Evolutionary conservation across 139 green algal species (phyloP), one percentile per base, ranked within the genome.

Genomic region (Raphidocelis subcapitata): DNA sequence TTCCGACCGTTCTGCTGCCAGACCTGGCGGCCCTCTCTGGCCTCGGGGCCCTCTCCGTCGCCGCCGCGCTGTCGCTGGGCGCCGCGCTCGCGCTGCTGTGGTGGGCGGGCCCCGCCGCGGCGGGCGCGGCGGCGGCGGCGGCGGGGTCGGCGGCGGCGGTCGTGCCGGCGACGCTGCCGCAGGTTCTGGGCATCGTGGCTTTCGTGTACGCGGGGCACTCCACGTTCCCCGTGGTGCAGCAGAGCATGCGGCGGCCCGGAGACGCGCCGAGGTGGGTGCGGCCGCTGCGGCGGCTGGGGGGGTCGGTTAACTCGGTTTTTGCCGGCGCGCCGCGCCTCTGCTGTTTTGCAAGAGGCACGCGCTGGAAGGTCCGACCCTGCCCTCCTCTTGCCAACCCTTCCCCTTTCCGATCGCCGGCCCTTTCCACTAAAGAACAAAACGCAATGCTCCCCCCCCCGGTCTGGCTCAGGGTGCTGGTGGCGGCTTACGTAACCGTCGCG

Each of bases 1-100:
- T 93, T 33, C 88, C 88, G 35, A 95, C 90, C 31, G 82, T 89
- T n/a, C 93, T 89, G 84, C 79, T 95, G 65, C 81, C 84, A 2
- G 79, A 94, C 69, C 68, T 95, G 23, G 75, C 70, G 24, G 59
- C 87, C 21, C 83, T 95, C 32, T 88, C 85, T 12, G 84, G 75
- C 73, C 66, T 95, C 12, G 88, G 90, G 12, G 72, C 81, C 0
- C 46, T 89, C 16, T 87, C 88, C 32, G 81, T 88, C 5, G 36
- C 28, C 20, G 57, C 69, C 29, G 69, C 69, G 37, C 37, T 46
- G 1, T 74, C 80, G 12, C 75, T 93, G 3, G 75, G 73, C 0
- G 51, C 65, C 3, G 76, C 79, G 70, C 79, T 91, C 41, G 41
- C 51, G 4, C n/a, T 64, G 2, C 64, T 73, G 29, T 36, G 41